A percentile compares a stretch with the other conserved stretches of the same genome.
Conservation (phyloP, 352 stramenopile genomes). For the Phytopythium aichiense region DNA sequence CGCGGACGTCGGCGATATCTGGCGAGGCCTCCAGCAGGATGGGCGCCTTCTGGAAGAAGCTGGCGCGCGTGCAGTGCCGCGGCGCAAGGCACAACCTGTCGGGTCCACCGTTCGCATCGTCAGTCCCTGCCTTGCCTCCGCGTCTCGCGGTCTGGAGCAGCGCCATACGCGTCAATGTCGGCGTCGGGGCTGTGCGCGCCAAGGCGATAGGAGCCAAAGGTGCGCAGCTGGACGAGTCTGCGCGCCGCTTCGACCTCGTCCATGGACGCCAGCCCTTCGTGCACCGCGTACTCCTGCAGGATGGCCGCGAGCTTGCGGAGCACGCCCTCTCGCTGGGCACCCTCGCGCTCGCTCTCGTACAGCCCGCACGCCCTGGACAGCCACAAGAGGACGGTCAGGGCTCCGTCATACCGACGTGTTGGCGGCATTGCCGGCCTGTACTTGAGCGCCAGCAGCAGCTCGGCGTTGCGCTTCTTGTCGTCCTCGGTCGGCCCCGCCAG, state of each 20-base stretch:
- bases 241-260: conserved; percentile 35
- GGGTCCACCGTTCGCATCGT: not conserved
- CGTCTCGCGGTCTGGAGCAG: not conserved
- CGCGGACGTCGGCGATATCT: conserved; percentile 66
- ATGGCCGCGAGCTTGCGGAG: conserved; percentile 59
- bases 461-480: conserved; percentile 61
- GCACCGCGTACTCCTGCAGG: conserved; percentile 73
- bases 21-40: conserved; percentile 70
- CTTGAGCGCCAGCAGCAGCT: conserved; percentile 55
- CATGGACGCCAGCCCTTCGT: conserved; percentile 48
- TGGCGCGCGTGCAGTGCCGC: conserved; percentile 69
- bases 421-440: not conserved
- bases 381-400: not conserved
- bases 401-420: not conserved
- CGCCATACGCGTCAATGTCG: conserved; percentile 73
- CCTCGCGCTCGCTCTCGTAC: conserved; percentile 72
- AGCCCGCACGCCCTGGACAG: conserved; percentile 44
- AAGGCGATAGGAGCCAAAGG: conserved; percentile 91
- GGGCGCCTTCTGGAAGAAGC: conserved; percentile 86
- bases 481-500: conserved; percentile 57
- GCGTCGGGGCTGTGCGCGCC: conserved; percentile 82
- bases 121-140: not conserved
- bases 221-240: conserved; percentile 66
- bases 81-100: conserved; percentile 79
- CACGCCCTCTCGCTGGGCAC: conserved; percentile 56